These are phyloP conservation scores for Xylaria sp. DNA, from an alignment of 2,329 filamentous ascomycete genomes.

Conservation along the genomic window DNA sequence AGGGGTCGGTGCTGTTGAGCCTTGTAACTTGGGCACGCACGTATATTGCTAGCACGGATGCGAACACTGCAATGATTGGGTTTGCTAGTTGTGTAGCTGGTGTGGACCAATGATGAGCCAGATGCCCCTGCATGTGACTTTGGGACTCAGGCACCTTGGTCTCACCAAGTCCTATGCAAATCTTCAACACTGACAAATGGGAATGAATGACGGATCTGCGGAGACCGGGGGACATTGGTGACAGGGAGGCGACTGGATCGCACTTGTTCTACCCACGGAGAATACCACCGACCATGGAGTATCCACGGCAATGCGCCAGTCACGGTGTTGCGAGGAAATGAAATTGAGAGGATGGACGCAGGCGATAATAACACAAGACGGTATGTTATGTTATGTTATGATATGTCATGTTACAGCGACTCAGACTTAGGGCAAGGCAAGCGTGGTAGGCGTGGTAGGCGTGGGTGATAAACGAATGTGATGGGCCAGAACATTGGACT, in stretches of 20 bases:
- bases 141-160: not conserved
- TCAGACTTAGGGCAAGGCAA: not conserved
- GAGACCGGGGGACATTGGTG: not conserved
- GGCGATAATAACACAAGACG: not conserved
- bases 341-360: not conserved
- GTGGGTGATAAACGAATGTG: not conserved
- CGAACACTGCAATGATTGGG: slow-evolving; percentile 17
- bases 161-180: slow-evolving; percentile 4
- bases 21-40: slow-evolving; percentile 10
- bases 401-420: not conserved
- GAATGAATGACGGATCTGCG: slow-evolving; percentile 1
- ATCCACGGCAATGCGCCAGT: not conserved
- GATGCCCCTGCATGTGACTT: slow-evolving; percentile 12
- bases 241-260: not conserved
- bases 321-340: not conserved
- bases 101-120: slow-evolving; percentile 11
- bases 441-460: too few relatives aligned
- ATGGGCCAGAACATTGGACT: slow-evolving; percentile 6
- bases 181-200: slow-evolving; percentile 3
- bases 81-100: slow-evolving; percentile 11
- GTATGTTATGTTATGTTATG: not conserved
- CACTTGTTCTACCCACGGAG: not conserved
- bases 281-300: not conserved
- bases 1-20: not conserved
- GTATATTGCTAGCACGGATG: slow-evolving; percentile 5